phyloP scores from a whole-genome alignment of 2,329 filamentous ascomycete species.

The Paecilomyces sp. region DNA sequence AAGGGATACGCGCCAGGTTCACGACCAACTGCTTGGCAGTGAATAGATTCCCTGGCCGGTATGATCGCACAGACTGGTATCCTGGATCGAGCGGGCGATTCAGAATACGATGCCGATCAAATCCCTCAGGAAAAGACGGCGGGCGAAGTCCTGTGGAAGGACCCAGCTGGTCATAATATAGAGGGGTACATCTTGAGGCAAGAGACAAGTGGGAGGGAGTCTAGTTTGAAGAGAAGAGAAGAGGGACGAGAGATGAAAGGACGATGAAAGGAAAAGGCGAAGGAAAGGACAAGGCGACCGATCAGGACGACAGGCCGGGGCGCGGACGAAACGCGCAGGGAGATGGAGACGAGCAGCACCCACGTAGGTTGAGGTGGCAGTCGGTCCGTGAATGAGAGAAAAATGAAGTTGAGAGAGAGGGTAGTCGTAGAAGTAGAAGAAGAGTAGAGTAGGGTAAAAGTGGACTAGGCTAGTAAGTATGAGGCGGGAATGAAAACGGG shows the following conservation, averaged over 20 bases:
- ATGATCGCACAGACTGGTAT: background rate
- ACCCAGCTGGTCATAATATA: constrained; percentile 10
- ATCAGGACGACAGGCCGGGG: background rate
- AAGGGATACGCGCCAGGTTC: background rate
- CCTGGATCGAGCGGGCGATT: background rate
- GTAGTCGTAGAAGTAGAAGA: background rate
- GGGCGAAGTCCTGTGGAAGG: constrained; percentile 6
- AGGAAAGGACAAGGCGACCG: background rate
- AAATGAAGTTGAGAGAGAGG: background rate
- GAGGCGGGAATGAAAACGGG: background rate
- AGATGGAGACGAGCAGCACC: background rate
- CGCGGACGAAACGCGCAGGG: background rate
- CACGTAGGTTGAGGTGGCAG: background rate
- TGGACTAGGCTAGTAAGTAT: background rate
- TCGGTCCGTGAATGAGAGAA: background rate
- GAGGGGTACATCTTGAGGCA: constrained; percentile 6
- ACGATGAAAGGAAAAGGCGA: background rate
- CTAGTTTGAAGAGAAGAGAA: background rate
- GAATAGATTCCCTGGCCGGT: background rate
- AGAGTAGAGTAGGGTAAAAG: background rate
- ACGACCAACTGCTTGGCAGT: background rate
- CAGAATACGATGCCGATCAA: background rate
- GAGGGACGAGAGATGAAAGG: background rate
- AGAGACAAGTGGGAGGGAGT: background rate
- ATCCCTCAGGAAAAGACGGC: background rate